Evolutionary conservation across 1,284 basidiomycete genomes (phyloP), one percentile per base, ranked within the genome.

Genomic region (Cryptococcus sp.): DNA sequence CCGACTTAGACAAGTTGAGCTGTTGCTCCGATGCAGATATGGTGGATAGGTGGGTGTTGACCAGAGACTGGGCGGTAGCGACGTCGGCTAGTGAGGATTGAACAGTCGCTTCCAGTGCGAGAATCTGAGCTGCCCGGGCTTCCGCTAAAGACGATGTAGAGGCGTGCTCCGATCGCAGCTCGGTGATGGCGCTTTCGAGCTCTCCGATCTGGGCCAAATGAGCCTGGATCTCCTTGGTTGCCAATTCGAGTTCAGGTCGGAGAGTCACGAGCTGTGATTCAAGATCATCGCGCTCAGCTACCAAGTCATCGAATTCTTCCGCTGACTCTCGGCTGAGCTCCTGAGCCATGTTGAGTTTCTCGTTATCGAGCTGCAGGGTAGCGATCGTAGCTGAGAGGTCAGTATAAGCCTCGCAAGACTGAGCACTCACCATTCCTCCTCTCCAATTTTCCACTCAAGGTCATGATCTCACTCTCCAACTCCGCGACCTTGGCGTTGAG

Each of bases 261-360:
- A 7, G 10, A 7, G 10, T 32, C 7, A 3, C 5, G 9, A 34
- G 14, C 28, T 28, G 7, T 10, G 46, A 28, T 5, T 18, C 10
- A 10, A 37, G 21, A 19, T 28, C 28, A 18, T 36, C 46, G 4
- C 41, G 41, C 23, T 43, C 41, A 3, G 41, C 41, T 5, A 43
- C 23, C 4, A 43, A 9, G 7, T 43, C 41, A 16, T 43, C 41
- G 41, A 43, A 43, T 21, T 47, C 46, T 37, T 47, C 46, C 7
- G 34, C 32, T 7, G 46, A 32, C 21, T 32, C 46, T 47, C 19
- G 7, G 21, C n/a, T 22, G 9, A 47, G 46, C 34, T 32, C 34
- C 32, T 37, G 21, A 22, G 21, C 34, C 46, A 47, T 47, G n/a
- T 37, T 37, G 46, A 47, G 31, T 19, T 47, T 47, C 32, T 47